Conservation (phyloP, 2,329 filamentous ascomycete species). For the Hawksworthiomyces lignivorus region DNA sequence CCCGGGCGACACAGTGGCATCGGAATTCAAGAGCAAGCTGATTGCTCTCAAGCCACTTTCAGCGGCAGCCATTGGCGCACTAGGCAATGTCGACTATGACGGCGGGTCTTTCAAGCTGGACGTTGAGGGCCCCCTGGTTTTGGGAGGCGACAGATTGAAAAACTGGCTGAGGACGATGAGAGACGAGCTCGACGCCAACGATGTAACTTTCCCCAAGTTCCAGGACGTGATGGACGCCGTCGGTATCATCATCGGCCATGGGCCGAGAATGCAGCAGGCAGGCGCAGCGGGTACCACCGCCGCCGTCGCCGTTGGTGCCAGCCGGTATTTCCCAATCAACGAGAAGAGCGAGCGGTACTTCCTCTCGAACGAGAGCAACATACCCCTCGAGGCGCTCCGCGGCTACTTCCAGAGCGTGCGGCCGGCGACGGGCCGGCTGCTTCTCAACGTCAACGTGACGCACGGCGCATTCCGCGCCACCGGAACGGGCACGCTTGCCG, state of each 20-base stretch:
- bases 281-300: slow-evolving; percentile 18
- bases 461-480: slow-evolving; percentile 41
- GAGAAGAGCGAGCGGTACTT: slow-evolving; percentile 18
- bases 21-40: slow-evolving; percentile 16
- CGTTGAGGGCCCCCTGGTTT: slow-evolving; percentile 33
- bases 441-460: slow-evolving; percentile 49
- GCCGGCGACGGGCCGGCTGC: slow-evolving; percentile 43
- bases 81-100: slow-evolving; percentile 9
- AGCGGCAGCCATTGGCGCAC: background rate
- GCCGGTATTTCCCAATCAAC: slow-evolving; percentile 41
- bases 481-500: background rate
- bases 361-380: slow-evolving; percentile 22
- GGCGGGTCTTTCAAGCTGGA: slow-evolving; percentile 24
- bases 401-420: slow-evolving; percentile 51
- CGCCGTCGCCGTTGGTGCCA: slow-evolving; percentile 32
- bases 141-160: slow-evolving; percentile 35
- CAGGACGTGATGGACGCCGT: slow-evolving; percentile 41
- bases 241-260: slow-evolving; percentile 42
- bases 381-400: slow-evolving; percentile 29
- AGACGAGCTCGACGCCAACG: slow-evolving; percentile 25
- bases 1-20: slow-evolving; percentile 19
- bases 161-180: slow-evolving; percentile 36
- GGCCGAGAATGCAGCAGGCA: slow-evolving; percentile 27
- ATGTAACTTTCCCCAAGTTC: slow-evolving; percentile 39
- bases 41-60: slow-evolving; percentile 11